Base-by-base conservation (phyloP, 2,329 filamentous ascomycete genomes). In the Blumeria graminis region DNA sequence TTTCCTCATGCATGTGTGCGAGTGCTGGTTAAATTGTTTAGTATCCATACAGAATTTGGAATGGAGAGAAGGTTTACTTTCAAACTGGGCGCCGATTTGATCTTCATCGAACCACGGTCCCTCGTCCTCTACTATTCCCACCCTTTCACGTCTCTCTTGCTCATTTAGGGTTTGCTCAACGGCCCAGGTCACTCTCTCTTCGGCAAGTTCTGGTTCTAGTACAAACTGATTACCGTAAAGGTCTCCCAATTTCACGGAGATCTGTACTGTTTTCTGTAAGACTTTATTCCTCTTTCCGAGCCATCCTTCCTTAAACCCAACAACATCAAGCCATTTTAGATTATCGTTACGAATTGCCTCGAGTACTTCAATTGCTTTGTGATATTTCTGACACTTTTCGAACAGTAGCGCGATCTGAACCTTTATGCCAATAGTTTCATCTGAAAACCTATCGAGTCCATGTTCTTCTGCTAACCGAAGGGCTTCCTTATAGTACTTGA, bases 381-480 rank as follows among this genome's bases (percentile, higher is more conserved):
- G 73, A 64, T 81, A 81, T 63, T 83, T 78, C 35, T 81, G 75
- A 14, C 86, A 77, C 64, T 83, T 82, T 68, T 95, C 86, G 60
- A 94, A 74, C 74, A 94, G 80, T 9, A 76, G 75, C 1, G 86
- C 81, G 8, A 94, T 74, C 66, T 89, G 81, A 55, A 96, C 81
- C 65, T 88, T 86, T 55, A 96, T 81, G 8, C 92, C 92, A 62
- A 95, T 75, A 36, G 95, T 82, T 67, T 95, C 89, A 63, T 95
- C 85, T 3, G 85, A 89, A 66, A 89, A 93, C 0, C 86, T 86
- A 65, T 96, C 87, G 71, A 98, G 78, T 0, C 81, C 80, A 55
- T 84, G 65, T 64, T 86, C 80, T 54, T 80, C 72, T 57, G 87
- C 87, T 55, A 83, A 75, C 60, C 81, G 74, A 57, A 96, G 72